Evolutionary conservation across 116 monocot genomes (phyloP).

Genomic region (Posidonia oceanica): DNA sequence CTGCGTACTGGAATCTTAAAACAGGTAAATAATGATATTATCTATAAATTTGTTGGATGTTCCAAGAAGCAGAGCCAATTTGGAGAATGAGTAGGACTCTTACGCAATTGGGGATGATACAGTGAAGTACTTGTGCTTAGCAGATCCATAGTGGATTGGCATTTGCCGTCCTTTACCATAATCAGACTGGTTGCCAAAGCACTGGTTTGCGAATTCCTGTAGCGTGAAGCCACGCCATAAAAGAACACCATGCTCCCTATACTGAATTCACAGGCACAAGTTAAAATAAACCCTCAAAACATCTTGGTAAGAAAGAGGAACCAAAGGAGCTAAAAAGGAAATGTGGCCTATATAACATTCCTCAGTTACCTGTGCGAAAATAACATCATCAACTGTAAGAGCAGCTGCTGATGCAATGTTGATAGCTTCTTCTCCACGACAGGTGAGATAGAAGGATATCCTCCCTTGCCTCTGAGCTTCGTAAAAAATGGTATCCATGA

Average conservation of each 20-base stretch:
- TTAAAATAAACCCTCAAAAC: background rate
- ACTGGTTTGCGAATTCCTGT: conserved; percentile 87
- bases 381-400: conserved; percentile 61
- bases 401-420: conserved; percentile 96
- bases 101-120: conserved; percentile 92
- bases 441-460: conserved; percentile 89
- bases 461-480: conserved; percentile 99
- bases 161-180: conserved; percentile 96
- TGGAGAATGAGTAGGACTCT: conserved; percentile 4
- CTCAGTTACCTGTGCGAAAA: conserved; percentile 72
- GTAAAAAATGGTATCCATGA: conserved; percentile 91
- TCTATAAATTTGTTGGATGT: background rate
- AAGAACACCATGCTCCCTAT: conserved; percentile 88
- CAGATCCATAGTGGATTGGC: conserved; percentile 93
- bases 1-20: conserved; percentile 57
- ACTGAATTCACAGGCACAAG: conserved; percentile 28
- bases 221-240: conserved; percentile 95
- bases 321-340: background rate
- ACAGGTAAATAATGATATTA: background rate
- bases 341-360: background rate
- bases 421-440: conserved; percentile 87
- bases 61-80: background rate
- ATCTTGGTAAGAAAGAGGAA: no score
- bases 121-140: conserved; percentile 74
- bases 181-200: conserved; percentile 72